Evolutionary conservation across 1,139 yeast species (phyloP), one percentile per base, ranked within the genome.

Genomic region (Saccharomyces pastorianus): DNA sequence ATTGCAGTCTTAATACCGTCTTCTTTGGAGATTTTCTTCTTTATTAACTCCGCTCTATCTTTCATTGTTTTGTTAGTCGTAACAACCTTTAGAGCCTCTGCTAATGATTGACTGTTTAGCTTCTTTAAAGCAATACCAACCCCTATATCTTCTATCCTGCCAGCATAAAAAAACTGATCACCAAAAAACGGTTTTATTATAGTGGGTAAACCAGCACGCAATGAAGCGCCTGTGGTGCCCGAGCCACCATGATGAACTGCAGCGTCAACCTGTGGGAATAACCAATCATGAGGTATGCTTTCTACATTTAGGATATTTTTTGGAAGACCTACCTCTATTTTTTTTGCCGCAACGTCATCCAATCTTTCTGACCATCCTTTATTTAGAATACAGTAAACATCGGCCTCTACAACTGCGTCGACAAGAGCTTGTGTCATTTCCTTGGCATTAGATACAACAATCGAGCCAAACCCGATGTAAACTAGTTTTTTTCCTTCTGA

Each of bases 191-290:
- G 98, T 68, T 91, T 91, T 61, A 91, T 83, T 46, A 91, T 80
- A 0, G 96, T 88, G 0, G 98, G 97, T 32, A 87, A 68, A 0
- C 98, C 99, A 8, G 89, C 87, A 58, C 93, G 73, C 54, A 91
- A 69, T 2, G 95, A 80, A 0, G 97, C 96, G 9, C 99, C 99
- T 0, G 98, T 90, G 0, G 98, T 89, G 1, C 99, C 99, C 0
- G 96, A 86, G 0, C 99, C 99, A 42, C 99, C 99, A 69, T 91
- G 99, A 65, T 91, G 99, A 4, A 91, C 96, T 0, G 96, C 96
- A 0, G 93, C 97, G 70, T 91, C 96, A 47, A 93, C 76, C 59
- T 81, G 82, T 0, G 93, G 86, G 70, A 91, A 91, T 47, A 91
- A 73, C 98, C 98, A 93, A 69, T 90, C 96, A 68, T 91, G 99